A percentile compares a stretch with the other conserved stretches of the same genome.
Conservation (phyloP, 129 eudicot genomes). For the Centella asiatica region DNA sequence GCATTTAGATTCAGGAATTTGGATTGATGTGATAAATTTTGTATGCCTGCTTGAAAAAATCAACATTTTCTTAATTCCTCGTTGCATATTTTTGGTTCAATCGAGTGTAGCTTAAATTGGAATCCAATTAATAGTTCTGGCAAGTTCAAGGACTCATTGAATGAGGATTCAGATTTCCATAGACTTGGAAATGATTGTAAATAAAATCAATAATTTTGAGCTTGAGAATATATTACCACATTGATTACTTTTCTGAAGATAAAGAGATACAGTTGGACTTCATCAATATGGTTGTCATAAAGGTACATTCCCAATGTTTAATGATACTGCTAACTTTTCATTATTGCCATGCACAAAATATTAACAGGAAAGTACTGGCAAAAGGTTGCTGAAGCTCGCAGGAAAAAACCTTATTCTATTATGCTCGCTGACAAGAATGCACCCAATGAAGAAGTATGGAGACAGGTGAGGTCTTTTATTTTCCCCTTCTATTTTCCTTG, state of each 20-base stretch:
- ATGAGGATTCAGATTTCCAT: too few relatives aligned
- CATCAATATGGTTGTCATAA: background rate
- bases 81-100: too few relatives aligned
- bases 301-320: background rate
- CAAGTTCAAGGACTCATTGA: too few relatives aligned
- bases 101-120: too few relatives aligned
- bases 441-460: slow-evolving; percentile 98
- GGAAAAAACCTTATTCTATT: slow-evolving; percentile 67
- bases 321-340: background rate
- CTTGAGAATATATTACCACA: background rate
- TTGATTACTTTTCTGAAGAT: too few relatives aligned
- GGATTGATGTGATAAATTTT: background rate
- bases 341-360: background rate
- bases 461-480: slow-evolving; percentile 43
- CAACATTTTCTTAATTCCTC: background rate
- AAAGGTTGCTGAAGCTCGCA: slow-evolving; percentile 61
- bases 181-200: too few relatives aligned
- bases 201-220: background rate
- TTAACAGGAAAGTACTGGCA: slow-evolving; percentile 74
- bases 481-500: slow-evolving; percentile 1
- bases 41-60: background rate
- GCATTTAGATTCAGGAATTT: background rate
- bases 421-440: slow-evolving; percentile 99
- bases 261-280: background rate
- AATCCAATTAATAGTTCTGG: too few relatives aligned